Percentiles rank a stretch among this genome's conserved stretches.
Conservation (phyloP, 176 grass and related monocot genomes). For the Oryza brachyantha region DNA sequence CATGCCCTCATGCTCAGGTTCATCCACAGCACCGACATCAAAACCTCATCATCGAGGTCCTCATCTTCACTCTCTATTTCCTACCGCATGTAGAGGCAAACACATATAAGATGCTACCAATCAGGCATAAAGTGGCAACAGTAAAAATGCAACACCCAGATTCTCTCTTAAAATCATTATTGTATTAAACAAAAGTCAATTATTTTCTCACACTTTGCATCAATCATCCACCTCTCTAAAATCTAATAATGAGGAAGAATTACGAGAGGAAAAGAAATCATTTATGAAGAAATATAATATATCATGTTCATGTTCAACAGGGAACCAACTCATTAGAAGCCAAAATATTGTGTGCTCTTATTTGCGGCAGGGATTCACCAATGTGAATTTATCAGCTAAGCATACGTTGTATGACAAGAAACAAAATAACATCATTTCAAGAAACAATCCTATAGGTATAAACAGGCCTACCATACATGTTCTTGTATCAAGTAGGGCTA, state of each 20-base stretch:
- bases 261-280: neutral
- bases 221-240: neutral
- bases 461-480: neutral
- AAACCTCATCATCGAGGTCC: slow-evolving; percentile 70
- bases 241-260: neutral
- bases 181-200: neutral
- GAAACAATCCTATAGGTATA: neutral
- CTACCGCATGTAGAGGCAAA: slow-evolving; percentile 40
- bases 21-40: slow-evolving; percentile 68
- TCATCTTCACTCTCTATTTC: slow-evolving; percentile 92
- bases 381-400: slow-evolving; percentile 4
- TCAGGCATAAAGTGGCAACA: neutral
- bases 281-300: neutral
- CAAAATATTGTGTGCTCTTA: neutral
- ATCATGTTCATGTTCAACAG: neutral
- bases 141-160: neutral
- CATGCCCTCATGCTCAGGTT: slow-evolving; percentile 63
- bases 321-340: too few relatives aligned
- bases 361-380: neutral
- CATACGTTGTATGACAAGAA: neutral
- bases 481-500: neutral
- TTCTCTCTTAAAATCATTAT: neutral
- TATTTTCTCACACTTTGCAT: neutral
- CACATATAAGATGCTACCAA: slow-evolving; percentile 27
- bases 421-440: too few relatives aligned